phyloP scores from a whole-genome alignment of 2,329 filamentous ascomycete genomes.

The Colletotrichum chrysophilum region DNA sequence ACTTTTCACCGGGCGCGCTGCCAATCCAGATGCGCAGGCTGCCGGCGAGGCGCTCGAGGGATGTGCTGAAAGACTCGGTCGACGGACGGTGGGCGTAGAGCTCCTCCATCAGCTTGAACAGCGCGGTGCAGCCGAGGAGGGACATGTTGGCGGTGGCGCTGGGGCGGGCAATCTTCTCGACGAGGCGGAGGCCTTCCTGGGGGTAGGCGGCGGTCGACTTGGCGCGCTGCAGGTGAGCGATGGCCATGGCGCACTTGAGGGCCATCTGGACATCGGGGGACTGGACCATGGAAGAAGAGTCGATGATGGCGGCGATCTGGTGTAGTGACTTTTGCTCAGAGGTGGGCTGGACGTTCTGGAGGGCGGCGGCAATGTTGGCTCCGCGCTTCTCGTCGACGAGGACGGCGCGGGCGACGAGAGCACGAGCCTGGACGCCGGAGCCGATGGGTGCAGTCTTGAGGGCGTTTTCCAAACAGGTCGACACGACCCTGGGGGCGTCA shows the following conservation, averaged over 20 bases:
- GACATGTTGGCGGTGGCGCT: conserved; percentile 49
- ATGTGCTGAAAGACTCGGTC: conserved; percentile 49
- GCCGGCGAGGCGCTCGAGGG: conserved; percentile 63
- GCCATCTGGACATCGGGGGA: conserved; percentile 61
- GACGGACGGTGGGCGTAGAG: conserved; percentile 53
- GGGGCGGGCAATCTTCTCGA: conserved; percentile 54
- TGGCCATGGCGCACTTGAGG: conserved; percentile 64
- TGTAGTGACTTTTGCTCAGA: conserved; percentile 37
- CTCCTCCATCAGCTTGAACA: conserved; percentile 62
- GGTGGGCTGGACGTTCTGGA: conserved; percentile 55
- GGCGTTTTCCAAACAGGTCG: conserved; percentile 68
- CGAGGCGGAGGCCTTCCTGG: conserved; percentile 49
- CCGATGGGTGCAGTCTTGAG: conserved; percentile 77
- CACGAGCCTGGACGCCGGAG: conserved; percentile 71
- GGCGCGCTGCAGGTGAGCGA: conserved; percentile 60
- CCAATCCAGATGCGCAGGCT: conserved; percentile 67
- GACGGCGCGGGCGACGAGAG: conserved; percentile 63
- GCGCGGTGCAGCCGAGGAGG: conserved; percentile 64
- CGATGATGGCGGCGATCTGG: conserved; percentile 46
- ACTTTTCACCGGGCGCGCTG: conserved; percentile 53
- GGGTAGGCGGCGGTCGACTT: conserved; percentile 42
- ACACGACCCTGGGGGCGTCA: conserved; percentile 41
- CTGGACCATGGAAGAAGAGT: conserved; percentile 46
- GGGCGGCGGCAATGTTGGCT: conserved; percentile 60
- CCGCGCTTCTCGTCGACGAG: conserved; percentile 59